Evolutionary conservation across 441 rosid species (phyloP), one percentile per base, ranked within the genome.

Genomic region (Gossypium schwendimanii): DNA sequence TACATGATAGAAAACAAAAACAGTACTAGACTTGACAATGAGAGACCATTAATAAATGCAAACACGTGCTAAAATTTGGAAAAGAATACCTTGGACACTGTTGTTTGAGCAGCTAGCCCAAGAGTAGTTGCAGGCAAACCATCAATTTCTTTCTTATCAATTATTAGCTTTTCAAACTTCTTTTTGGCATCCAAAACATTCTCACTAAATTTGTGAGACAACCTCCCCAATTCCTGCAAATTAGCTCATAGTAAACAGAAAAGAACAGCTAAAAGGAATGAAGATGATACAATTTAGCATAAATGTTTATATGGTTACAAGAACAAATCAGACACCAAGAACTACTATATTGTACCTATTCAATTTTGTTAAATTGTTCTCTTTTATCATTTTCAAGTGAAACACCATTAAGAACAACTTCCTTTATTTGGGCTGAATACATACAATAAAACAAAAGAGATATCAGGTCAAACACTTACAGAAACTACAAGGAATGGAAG

Each of bases 81-180:
- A 74, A 60, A 33, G 9, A 44, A 57, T 80, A 93, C 98, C 95
- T 87, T 91, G 61, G 98, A 86, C 5, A 81, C 86, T 26, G 94
- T 94, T 50, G 87, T 84, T 77, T 93, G 93, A 28, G 97, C 93
- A 62, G 91, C 93, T 82, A 93, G 79, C 18, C 89, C 97, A 77
- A 93, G 90, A 77, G 97, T 86, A 18, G 89, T 83, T 49, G 92
- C 86, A 67, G 88, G 92, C 82, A 84, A 73, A 67, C 88, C 97
- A 23, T 90, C 93, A 54, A 91, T 82, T 70, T 87, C 96, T 67
- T 84, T 88, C 83, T 90, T 87, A 79, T 88, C 88, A 0, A 85
- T 86, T 49, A 91, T 82, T 63, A 88, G 73, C 77, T 3, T 0
- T 26, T 3, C 31, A 26, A 26, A 26, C 4, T 26, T 3, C 4